Evolutionary conservation across 2,329 filamentous ascomycete genomes (phyloP), one percentile per base, ranked within the genome.

Genomic region (Domatiomyces globalis): DNA sequence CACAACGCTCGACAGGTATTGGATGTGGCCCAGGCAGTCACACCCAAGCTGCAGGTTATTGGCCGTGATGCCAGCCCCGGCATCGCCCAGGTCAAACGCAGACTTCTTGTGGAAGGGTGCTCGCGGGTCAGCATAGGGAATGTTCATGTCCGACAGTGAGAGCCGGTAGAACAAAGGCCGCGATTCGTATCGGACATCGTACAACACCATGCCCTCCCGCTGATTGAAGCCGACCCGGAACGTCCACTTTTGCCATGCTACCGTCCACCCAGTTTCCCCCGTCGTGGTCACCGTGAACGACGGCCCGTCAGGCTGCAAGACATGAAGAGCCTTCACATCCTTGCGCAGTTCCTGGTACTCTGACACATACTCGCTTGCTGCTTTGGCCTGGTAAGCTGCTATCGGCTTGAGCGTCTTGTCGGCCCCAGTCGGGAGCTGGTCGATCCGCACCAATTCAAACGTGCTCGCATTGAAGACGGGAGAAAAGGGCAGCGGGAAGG

Each of bases 1-100:
- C 1, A 83, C 65, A 15, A 79, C 72, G 2, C 74, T 75, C 50
- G 74, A 74, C 42, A 85, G 72, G 59, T 85, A 85, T 61, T 84
- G 77, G 61, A 85, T 85, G 17, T 79, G 78, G 2, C 82, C 82
- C 1, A 85, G 70, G 60, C 82, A 85, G 63, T 85, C 82, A 59
- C 82, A 85, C 25, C 82, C 82, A 1, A 85, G 71, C 58, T 82
- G 76, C 2, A 85, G 70, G 62, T 84, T 79, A 63, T 85, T 85
- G 52, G 81, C 79, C 71, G 80, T 83, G 53, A 80, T 72, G 45
- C 82, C 81, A 10, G 80, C 79, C 29, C 80, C 76, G 39, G 73
- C 79, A 63, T 85, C 81, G 29, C 82, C 82, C 20, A 84, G 72
- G 63, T 85, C 82, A 57, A 85, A 85, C 0, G 82, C 82, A 5